Evolutionary conservation across 768 basidiomycete genomes (phyloP), one percentile per base, ranked within the genome.

Genomic region (Leucocoprinus leucothites): DNA sequence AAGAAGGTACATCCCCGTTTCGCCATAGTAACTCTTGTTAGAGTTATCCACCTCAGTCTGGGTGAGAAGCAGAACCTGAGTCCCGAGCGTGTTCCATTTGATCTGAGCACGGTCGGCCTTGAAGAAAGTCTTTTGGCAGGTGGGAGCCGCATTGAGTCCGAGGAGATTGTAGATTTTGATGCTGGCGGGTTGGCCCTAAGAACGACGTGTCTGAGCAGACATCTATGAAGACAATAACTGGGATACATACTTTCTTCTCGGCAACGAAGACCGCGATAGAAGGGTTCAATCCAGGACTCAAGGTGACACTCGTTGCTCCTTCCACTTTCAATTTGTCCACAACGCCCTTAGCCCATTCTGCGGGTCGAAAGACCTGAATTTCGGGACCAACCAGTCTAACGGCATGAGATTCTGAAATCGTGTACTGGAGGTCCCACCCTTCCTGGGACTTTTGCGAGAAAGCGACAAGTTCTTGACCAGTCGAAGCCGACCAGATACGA

Each of bases 11-110:
- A 99, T 75, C 50, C 92, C 91, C 2, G 95, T 97, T 76, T 98
- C 96, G 51, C 97, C 97, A 61, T 98, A 99, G 70, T 99, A 99
- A 64, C 88, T 94, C 81, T 91, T 97, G 70, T 96, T 96, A 44
- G 91, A 88, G 67, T 91, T 92, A 66, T 99, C 96, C 51, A 98
- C 95, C 64, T 99, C 97, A 3, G 95, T 96, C 65, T 95, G 93
- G 0, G 96, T 95, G 35, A 98, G 72, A 57, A 98, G 80, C 53
- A 99, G 76, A 1, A 95, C 89, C 65, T 92, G 91, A 0, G 94
- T 96, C 18, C 96, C 97, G 16, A 94, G 82, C 7, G 82, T 84
- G 65, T 98, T 98, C 96, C 96, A 99, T 72, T 98, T 98, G 71
- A 99, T 87, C 64, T 84, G 82, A 3, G 91, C 83, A 45, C 89